Percentiles rank a stretch among this genome's conserved stretches.
These are phyloP conservation scores for Saccharum hybrid DNA, from an alignment of 202 grass and related monocot species.

Conservation along the genomic window DNA sequence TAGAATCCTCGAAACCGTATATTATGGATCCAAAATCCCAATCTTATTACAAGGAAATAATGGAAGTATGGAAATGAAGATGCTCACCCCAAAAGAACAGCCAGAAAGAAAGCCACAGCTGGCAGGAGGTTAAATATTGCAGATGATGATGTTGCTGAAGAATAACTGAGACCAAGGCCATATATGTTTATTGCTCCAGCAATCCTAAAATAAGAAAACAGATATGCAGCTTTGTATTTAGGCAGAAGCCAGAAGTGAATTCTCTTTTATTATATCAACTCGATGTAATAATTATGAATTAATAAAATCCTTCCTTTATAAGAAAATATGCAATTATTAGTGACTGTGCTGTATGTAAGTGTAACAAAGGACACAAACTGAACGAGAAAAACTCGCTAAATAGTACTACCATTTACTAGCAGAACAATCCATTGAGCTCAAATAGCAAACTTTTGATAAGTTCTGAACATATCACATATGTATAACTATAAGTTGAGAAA, in stretches of 20 bases:
- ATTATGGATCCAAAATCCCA: background rate
- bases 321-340: background rate
- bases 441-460: background rate
- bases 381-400: background rate
- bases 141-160: constrained; percentile 45
- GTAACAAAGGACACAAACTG: background rate
- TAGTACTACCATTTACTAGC: background rate
- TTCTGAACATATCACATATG: background rate
- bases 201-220: constrained; percentile 13
- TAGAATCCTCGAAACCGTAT: background rate
- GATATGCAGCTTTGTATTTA: background rate
- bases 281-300: background rate
- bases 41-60: background rate
- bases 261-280: background rate
- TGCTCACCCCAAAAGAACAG: constrained; percentile 38
- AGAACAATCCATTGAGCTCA: background rate
- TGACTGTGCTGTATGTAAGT: background rate
- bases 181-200: constrained; percentile 41
- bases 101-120: constrained; percentile 47
- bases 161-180: constrained; percentile 43
- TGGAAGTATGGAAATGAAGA: background rate
- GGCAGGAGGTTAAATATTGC: constrained; percentile 44
- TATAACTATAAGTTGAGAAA: background rate
- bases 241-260: background rate
- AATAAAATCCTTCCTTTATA: background rate